Evolutionary conservation across 257 asterid genomes (phyloP), one percentile per base, ranked within the genome.

Genomic region (Salvia rosmarinus): DNA sequence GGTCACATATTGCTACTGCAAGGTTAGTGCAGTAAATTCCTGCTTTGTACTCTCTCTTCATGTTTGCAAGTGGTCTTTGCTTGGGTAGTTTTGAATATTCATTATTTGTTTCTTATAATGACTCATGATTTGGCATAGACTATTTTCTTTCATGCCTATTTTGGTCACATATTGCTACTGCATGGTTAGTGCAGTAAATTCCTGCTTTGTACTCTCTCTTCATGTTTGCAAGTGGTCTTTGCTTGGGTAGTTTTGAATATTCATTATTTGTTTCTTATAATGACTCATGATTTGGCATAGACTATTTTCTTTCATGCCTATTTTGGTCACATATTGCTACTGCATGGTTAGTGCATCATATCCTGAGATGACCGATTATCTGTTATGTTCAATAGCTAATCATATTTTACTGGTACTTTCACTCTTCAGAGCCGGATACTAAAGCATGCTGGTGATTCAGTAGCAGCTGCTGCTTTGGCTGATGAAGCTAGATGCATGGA

Each of bases 401-500:
- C 20, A 61, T 62, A 49, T 67, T 25, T 65, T 52, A 70, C 43
- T 75, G 75, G 32, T 80, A 30, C 75, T 65, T 79, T 34, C 66
- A 69, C 75, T 47, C 49, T 42, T 67, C 90, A 95, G 99, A 91
- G 99, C 85, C 90, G 91, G 82, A 88, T 95, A 81, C 67, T 91
- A 75, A 95, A 95, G 89, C 99, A 95, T 82, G 96, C 90, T 71
- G 99, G 99, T 82, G 94, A 91, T 76, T 75, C 87, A 51, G 78
- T 84, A 61, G 97, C 96, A 1, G 97, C 99, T 61, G 95, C 99
- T 64, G 84, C 96, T 75, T 84, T 91, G 84, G 97, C 99, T 66
- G 96, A 95, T 85, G 99, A 95, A 83, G 99, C 97, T 68, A 86
- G 99, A 85, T 87, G 96, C 72, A 86, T 95, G 98, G 99, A 95